Percentiles rank a stretch among this genome's conserved stretches.
Evolutionary conservation across 768 basidiomycete species (phyloP).

Genomic region (Nevesoporus exiguus): DNA sequence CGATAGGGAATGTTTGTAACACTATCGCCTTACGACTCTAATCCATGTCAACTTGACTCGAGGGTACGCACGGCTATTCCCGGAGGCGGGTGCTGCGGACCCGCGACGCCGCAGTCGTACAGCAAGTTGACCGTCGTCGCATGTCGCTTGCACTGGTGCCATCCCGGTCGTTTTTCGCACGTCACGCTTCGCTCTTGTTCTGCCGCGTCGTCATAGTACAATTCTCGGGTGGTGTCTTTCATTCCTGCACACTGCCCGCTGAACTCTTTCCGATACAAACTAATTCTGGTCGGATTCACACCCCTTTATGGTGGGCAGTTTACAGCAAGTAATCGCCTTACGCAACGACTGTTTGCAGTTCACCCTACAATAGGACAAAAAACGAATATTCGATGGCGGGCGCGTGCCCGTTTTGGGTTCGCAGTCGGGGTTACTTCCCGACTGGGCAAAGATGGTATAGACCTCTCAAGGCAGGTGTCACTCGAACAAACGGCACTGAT

Average conservation of each 20-base stretch:
- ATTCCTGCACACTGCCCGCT: neutral
- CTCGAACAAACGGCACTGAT: slow-evolving; percentile 8
- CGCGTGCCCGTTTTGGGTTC: slow-evolving; percentile 8
- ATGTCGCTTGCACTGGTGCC: too few species aligned
- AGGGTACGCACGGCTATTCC: too few species aligned
- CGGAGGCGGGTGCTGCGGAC: too few species aligned
- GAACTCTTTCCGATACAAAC: too few species aligned
- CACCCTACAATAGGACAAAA: neutral
- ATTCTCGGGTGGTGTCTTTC: too few species aligned
- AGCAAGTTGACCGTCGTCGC: too few species aligned
- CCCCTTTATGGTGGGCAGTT: neutral
- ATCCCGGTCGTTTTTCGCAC: neutral
- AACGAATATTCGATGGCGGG: slow-evolving; percentile 7
- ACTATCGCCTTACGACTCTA: neutral
- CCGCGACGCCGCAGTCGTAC: neutral
- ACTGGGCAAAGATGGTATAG: neutral
- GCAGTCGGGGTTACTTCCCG: neutral
- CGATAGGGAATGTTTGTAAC: neutral
- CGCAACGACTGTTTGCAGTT: neutral
- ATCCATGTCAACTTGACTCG: too few species aligned
- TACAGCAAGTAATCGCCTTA: slow-evolving; percentile 24
- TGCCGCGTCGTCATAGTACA: too few species aligned
- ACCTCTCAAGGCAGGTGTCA: slow-evolving; percentile 17
- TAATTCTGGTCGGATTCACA: neutral
- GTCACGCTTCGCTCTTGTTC: neutral